These are phyloP conservation scores for Acacia melanoxylon DNA, from an alignment of 306 rosid genomes.

Conservation along the genomic window DNA sequence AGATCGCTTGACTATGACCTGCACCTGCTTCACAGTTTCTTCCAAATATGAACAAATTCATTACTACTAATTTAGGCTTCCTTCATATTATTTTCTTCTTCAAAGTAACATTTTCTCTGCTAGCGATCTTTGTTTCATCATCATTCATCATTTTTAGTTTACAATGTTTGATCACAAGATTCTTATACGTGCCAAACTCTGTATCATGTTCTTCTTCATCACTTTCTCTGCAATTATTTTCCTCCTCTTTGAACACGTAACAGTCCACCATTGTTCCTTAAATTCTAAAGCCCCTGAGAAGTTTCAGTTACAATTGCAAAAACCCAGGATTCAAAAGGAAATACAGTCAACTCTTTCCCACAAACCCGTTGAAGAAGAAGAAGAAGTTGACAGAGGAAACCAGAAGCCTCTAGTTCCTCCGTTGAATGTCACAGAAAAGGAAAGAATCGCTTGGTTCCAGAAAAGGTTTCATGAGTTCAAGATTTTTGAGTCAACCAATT, in stretches of 20 bases:
- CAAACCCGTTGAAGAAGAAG: constrained; percentile 41
- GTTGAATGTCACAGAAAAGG: constrained; percentile 37
- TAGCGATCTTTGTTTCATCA: not conserved
- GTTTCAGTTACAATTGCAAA: constrained; percentile 2
- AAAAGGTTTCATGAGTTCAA: constrained; percentile 36
- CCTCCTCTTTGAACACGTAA: constrained; percentile 31
- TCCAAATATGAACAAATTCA: not conserved
- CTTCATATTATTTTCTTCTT: not conserved
- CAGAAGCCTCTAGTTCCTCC: constrained; percentile 45
- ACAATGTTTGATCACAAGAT: not conserved
- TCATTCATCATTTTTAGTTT: not conserved
- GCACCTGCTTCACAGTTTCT: not conserved
- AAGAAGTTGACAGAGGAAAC: constrained; percentile 33
- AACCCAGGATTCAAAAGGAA: not conserved
- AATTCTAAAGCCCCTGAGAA: not conserved
- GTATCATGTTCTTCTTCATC: constrained; percentile 34
- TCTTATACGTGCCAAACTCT: constrained; percentile 23
- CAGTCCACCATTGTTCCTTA: constrained; percentile 27
- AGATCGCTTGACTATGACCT: too few relatives aligned
- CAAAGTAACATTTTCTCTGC: not conserved
- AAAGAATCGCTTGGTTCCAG: constrained; percentile 52
- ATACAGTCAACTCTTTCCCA: constrained; percentile 24
- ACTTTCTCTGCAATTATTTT: constrained; percentile 42
- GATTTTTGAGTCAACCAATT: constrained; percentile 51
- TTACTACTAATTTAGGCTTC: not conserved